Conservation (phyloP, 495 filamentous ascomycete species). For the Aspergillus carlsbadensis region DNA sequence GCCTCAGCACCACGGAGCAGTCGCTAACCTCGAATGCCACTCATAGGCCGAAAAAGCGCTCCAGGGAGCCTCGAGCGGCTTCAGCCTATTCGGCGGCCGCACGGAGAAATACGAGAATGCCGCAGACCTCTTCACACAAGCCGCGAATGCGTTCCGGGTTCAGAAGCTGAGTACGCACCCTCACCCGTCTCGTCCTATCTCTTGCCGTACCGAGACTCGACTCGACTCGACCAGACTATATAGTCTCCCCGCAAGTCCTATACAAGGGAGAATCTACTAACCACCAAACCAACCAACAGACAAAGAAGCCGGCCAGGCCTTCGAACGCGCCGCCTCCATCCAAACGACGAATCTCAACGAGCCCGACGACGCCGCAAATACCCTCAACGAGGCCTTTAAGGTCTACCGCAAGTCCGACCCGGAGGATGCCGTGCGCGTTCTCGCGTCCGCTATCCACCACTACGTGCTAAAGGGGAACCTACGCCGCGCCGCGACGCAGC, state of each 20-base stretch:
- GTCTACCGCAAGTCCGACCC: slow-evolving; percentile 80
- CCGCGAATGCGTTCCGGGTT: slow-evolving; percentile 77
- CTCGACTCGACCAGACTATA: no score
- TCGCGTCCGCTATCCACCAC: slow-evolving; percentile 72
- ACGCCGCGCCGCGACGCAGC: slow-evolving; percentile 80
- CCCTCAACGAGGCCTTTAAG: slow-evolving; percentile 76
- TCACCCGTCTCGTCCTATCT: not conserved
- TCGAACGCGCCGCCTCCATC: slow-evolving; percentile 75
- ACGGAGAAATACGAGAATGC: slow-evolving; percentile 84
- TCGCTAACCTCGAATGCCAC: slow-evolving; percentile 29
- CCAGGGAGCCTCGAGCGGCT: slow-evolving; percentile 65
- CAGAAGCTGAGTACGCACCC: slow-evolving; percentile 61
- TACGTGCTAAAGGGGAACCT: slow-evolving; percentile 84
- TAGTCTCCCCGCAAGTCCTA: not conserved
- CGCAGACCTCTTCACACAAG: slow-evolving; percentile 75
- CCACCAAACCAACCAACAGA: no score
- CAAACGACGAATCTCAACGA: slow-evolving; percentile 78
- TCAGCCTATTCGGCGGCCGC: slow-evolving; percentile 73
- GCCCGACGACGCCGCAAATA: slow-evolving; percentile 84
- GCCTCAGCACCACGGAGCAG: slow-evolving; percentile 23
- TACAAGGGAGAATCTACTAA: no score
- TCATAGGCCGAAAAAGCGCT: slow-evolving; percentile 77
- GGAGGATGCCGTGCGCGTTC: slow-evolving; percentile 71
- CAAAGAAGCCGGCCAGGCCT: slow-evolving; percentile 76
- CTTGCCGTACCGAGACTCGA: no score